Evolutionary conservation across 768 basidiomycete species (phyloP), one percentile per base, ranked within the genome.

Genomic region (Suillus subluteus): DNA sequence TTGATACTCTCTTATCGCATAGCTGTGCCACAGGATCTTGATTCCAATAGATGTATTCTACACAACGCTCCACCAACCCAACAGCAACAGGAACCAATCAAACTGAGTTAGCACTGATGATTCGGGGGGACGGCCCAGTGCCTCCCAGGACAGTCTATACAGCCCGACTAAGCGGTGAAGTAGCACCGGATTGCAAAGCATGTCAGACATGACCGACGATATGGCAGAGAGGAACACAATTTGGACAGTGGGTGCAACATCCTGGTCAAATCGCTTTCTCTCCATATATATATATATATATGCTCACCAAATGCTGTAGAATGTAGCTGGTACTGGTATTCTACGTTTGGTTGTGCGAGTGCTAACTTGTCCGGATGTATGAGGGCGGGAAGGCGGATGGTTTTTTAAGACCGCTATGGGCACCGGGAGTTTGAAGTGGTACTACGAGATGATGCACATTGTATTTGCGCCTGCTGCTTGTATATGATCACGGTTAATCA

Each of bases 401-500:
- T 13, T 7, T 50, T 21, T 52, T 15, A 23, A 15, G 8, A 30
- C 52, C 26, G 2, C 52, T 30, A 52, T 30, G 26, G 30, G 30
- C 26, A 26, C 48, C 48, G 12, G 5, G 48, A 50, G 46, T 26
- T 52, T 26, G 23, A 52, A 52, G 7, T 16, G 15, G 7, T 8
- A 26, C 50, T 15, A 52, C 3, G 15, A 26, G 26, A 50, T 6
- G 23, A 23, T 23, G 23, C 6, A 13, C 15, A 6, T 41, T 54
- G 16, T 5, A 30, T 18, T 54, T 4, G 26, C 26, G 16, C 16
- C 11, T 26, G 50, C 23, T 52, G 50, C 50, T 26, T 52, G 50
- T 16, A 3, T 6, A 23, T 23, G 50, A 52, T 26, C 12, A 23
- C 48, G n/a, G 66, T 80, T 23, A 15, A 26, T 52, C 8, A 18